Conservation (phyloP, 345 rosid species). For the Angophora floribunda region DNA sequence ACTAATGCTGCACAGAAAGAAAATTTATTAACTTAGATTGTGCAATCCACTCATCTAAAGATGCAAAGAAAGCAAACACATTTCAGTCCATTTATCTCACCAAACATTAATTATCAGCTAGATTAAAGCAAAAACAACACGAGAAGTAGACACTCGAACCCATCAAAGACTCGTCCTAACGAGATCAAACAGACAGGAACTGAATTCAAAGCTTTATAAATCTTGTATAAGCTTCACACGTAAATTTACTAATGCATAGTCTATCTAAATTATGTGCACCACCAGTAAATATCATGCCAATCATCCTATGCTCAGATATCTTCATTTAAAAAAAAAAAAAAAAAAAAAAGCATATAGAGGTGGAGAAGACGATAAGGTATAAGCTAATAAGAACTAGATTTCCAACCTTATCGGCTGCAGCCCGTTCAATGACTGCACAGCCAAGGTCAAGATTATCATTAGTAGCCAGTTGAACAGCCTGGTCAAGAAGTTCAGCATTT, state of each 20-base stretch:
- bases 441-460: conserved; percentile 99
- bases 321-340: not conserved
- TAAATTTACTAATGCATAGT: not conserved
- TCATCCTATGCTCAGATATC: not conserved
- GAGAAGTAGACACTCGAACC: not conserved
- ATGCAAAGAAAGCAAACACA: not conserved
- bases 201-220: not conserved
- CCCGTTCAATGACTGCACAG: conserved; percentile 98
- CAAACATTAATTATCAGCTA: not conserved
- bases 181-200: not conserved
- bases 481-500: conserved; percentile 66
- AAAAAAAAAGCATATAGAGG: not conserved
- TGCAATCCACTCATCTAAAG: not conserved
- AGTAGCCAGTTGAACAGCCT: conserved; percentile 89
- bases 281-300: not conserved
- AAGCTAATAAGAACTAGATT: not conserved
- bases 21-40: not conserved
- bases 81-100: not conserved
- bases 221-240: not conserved
- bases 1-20: not conserved
- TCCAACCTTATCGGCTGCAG: conserved; percentile 90
- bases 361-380: not conserved
- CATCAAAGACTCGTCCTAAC: not conserved
- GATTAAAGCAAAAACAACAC: not conserved
- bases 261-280: not conserved